Conservation (phyloP, 2,329 filamentous ascomycete genomes). For the Penicillium sp. region DNA sequence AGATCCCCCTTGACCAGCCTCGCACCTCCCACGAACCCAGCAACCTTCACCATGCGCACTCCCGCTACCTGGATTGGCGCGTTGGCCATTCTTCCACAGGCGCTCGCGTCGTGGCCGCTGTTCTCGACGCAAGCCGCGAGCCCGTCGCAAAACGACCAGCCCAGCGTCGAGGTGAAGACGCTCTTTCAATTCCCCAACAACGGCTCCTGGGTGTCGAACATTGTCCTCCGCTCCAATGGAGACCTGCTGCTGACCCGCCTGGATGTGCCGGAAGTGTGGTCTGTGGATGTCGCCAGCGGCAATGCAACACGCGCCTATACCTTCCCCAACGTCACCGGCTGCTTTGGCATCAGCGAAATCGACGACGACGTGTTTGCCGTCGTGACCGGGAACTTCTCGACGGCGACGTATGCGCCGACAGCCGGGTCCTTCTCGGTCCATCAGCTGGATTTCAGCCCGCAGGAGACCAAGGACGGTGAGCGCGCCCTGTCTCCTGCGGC, state of each 20-base stretch:
- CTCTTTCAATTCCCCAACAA: constrained; percentile 26
- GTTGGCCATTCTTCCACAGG: not conserved
- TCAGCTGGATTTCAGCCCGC: constrained; percentile 18
- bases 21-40: too few relatives aligned
- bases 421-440: constrained; percentile 20
- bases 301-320: constrained; percentile 19
- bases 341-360: constrained; percentile 25
- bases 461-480: not conserved
- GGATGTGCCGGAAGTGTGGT: constrained; percentile 24
- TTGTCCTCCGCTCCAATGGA: constrained; percentile 20
- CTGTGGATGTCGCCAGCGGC: constrained; percentile 17
- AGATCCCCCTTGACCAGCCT: too few relatives aligned
- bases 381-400: constrained; percentile 22
- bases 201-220: constrained; percentile 25
- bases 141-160: constrained; percentile 12
- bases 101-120: not conserved
- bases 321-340: constrained; percentile 21
- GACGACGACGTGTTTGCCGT: constrained; percentile 25
- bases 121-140: not conserved
- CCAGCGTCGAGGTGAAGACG: constrained; percentile 17
- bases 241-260: constrained; percentile 22
- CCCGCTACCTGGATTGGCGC: not conserved
- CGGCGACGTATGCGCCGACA: constrained; percentile 18
- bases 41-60: not conserved
- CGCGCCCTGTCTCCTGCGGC: constrained; percentile 1